phyloP scores from a whole-genome alignment of 805 yeast species.

The Suhomyces sp. region DNA sequence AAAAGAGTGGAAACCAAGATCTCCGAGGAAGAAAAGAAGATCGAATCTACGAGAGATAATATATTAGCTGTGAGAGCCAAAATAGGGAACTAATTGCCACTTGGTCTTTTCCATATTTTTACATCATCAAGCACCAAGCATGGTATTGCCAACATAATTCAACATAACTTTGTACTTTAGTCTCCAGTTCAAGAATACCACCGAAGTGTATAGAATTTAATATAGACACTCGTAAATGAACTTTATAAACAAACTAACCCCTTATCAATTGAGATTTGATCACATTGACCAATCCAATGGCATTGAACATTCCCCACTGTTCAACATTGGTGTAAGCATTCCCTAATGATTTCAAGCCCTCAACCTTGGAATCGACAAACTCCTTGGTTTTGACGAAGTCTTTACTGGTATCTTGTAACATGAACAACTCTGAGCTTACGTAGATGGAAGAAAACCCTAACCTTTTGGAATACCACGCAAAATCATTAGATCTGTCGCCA shows the following conservation, averaged over 20 bases:
- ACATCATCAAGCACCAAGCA: not conserved
- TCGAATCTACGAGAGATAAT: constrained; percentile 60
- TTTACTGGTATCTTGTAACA: constrained; percentile 68
- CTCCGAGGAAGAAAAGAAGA: constrained; percentile 37
- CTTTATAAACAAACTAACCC: constrained; percentile 36
- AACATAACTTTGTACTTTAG: not conserved
- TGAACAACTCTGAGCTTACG: constrained; percentile 72
- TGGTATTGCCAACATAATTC: not conserved
- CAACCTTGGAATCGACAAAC: constrained; percentile 61
- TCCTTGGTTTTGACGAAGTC: constrained; percentile 55
- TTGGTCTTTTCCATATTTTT: no score
- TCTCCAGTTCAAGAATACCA: not conserved
- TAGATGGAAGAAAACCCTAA: constrained; percentile 66
- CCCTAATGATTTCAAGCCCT: constrained; percentile 53
- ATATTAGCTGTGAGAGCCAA: constrained; percentile 46
- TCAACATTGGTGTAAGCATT: constrained; percentile 60
- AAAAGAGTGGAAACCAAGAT: constrained; percentile 69
- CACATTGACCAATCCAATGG: constrained; percentile 62
- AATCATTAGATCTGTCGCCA: constrained; percentile 76
- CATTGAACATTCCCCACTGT: constrained; percentile 74
- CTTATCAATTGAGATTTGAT: constrained; percentile 66
- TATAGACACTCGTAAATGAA: not conserved
- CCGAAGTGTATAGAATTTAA: not conserved
- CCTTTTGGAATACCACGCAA: constrained; percentile 92
- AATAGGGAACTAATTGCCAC: constrained; percentile 9